Percentiles rank a stretch among this genome's conserved stretches.
These are phyloP conservation scores for Pyronema domesticum DNA, from an alignment of 495 filamentous ascomycete genomes.

Conservation along the genomic window DNA sequence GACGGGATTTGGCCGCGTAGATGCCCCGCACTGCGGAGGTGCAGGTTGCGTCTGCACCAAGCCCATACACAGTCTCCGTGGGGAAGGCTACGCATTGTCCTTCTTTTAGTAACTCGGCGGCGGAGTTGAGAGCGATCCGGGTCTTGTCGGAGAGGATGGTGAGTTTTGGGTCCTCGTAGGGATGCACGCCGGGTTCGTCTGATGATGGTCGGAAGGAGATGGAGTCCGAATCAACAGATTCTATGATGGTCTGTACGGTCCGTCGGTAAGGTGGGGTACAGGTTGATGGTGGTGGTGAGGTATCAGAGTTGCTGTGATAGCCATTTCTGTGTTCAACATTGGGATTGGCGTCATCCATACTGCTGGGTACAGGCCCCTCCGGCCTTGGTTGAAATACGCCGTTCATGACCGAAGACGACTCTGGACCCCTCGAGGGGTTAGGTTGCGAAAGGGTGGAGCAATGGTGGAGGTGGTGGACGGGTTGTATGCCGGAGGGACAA, in stretches of 20 bases:
- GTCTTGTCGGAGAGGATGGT: constrained; percentile 11
- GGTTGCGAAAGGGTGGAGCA: neutral
- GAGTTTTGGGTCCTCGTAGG: constrained; percentile 18
- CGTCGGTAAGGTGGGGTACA: constrained; percentile 7
- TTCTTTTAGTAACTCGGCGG: constrained; percentile 10
- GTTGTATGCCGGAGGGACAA: neutral
- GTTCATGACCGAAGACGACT: constrained; percentile 3
- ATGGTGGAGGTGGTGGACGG: neutral
- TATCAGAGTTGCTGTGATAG: constrained; percentile 3
- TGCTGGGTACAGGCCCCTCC: neutral
- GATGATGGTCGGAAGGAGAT: constrained; percentile 12
- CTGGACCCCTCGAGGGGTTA: constrained; percentile 1
- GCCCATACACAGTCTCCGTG: constrained; percentile 93
- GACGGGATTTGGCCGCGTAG: constrained; percentile 73
- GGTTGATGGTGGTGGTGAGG: constrained; percentile 1
- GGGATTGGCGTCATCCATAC: neutral
- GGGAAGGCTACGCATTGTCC: constrained; percentile 60
- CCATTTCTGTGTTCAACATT: neutral
- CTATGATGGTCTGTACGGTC: constrained; percentile 10
- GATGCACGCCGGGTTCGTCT: constrained; percentile 12
- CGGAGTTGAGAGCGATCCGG: constrained; percentile 5
- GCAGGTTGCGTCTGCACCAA: constrained; percentile 85
- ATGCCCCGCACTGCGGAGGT: constrained; percentile 74
- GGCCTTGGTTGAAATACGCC: neutral
- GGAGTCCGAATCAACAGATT: constrained; percentile 8